Base-by-base conservation (phyloP, 306 rosid genomes). In the Astragalus glycyphyllos region DNA sequence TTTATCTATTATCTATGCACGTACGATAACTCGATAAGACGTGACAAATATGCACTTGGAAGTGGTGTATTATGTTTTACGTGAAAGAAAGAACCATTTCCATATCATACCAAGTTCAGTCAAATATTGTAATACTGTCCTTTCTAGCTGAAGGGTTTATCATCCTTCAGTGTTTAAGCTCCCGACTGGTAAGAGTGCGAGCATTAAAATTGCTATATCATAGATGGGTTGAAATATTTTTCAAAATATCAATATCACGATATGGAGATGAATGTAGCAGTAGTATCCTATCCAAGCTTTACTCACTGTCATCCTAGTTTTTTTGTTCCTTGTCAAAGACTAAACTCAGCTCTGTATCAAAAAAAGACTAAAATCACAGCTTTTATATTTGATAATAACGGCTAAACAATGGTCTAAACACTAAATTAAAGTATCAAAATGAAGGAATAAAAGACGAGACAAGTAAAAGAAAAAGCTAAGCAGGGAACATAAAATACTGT, bases 41-140 rank as follows among this genome's bases (percentile, higher is more conserved):
- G 4, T 37, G 49, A 51, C 31, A 62, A 42, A 45, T 35, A 23
- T 55, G n/a, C 55, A 14, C 42, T 38, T 35, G 45, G 8, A 71
- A 47, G 45, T 46, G 7, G 29, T 53, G n/a, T 29, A 17, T 56
- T 54, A 7, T 77, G 26, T 26, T 71, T 42, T 20, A 34, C 14
- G 4, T 64, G 29, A 23, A 44, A 34, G 15, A 13, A 54, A 35
- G 32, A 14, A 38, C 68, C 40, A 29, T 68, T 26, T 70, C 35
- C 47, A 44, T 17, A 26, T 56, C 47, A 31, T 42, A 44, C 11
- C 17, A n/a, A 38, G 65, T 49, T 58, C 15, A 8, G 37, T 8
- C 1, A 1, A 31, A n/a, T n/a, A 12, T 55, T 11, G 37, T 11
- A 53, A 53, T 8, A 3, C 12, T 23, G 10, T 32, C 44, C 11